Percentiles rank a stretch among this genome's conserved stretches.
These are phyloP conservation scores for Phytophthora constricta DNA, from an alignment of 352 stramenopile species.

Conservation along the genomic window DNA sequence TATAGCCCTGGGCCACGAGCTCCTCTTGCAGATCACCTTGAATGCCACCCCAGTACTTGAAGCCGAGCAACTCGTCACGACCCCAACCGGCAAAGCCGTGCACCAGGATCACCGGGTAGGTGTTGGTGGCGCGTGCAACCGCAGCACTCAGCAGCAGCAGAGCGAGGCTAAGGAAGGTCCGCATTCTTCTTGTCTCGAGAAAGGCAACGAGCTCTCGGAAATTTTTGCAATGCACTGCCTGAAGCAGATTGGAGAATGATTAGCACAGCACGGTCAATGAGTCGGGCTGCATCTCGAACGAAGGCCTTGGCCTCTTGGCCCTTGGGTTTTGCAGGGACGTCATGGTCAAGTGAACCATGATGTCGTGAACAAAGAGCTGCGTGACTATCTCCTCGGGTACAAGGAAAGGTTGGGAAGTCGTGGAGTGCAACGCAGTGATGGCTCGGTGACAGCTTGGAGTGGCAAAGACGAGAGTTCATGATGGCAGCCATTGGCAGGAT, in stretches of 20 bases:
- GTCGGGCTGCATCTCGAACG: too few relatives aligned
- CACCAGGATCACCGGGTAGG: slow-evolving; percentile 63
- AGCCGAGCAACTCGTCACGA: slow-evolving; percentile 48
- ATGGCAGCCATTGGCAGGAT: neutral
- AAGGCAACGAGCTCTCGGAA: too few relatives aligned
- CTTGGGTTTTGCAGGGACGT: neutral
- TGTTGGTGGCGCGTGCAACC: slow-evolving; percentile 38
- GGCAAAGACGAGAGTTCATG: neutral
- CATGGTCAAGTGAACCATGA: neutral
- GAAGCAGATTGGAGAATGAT: neutral
- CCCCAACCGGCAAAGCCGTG: slow-evolving; percentile 61
- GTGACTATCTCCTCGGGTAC: neutral
- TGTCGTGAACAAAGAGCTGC: neutral
- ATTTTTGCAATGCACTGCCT: neutral
- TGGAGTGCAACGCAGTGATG: neutral
- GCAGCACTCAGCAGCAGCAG: slow-evolving; percentile 13
- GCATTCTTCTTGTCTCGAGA: neutral
- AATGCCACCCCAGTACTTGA: slow-evolving; percentile 58
- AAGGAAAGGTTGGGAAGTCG: neutral
- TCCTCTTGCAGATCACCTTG: slow-evolving; percentile 54
- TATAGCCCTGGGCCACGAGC: slow-evolving; percentile 48
- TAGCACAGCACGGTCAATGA: neutral
- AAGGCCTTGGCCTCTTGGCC: neutral
- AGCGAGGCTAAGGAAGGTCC: slow-evolving; percentile 17
- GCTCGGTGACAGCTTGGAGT: neutral